Evolutionary conservation across 1,139 yeast genomes (phyloP), one percentile per base, ranked within the genome.

Genomic region (Suhomyces kunorum): DNA sequence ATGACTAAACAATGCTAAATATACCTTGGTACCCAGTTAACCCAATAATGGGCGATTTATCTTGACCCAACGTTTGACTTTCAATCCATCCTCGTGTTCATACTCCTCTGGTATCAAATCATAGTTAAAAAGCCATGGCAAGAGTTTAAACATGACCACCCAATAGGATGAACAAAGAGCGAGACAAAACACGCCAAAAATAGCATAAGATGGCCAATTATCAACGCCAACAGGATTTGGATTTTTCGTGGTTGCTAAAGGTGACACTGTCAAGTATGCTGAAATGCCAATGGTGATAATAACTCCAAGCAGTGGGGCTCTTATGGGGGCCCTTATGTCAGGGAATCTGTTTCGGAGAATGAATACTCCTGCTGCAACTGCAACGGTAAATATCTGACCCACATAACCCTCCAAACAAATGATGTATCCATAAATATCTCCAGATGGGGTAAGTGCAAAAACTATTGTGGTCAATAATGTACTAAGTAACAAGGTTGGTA

Each of bases 391-490:
- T 5, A 80, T 48, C 48, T 77, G 81, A 27, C 63, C 67, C 14
- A 92, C 90, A 53, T 84, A 85, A 2, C 90, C 83, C 55, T 84
- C 87, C 53, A 85, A 66, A 47, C 87, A 81, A 50, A 85, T 69
- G 52, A 87, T 79, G 54, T 85, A 84, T 53, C 82, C 81, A 66
- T 85, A 87, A 25, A 89, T 83, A 54, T 85, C 92, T 15, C 89
- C 90, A 20, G 82, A 78, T 8, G 92, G 90, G 22, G 87, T 82
- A 2, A 81, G 76, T 2, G 80, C 52, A 43, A 85, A 68, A n/a
- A 85, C 55, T 3, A 57, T 13, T 0, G 70, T 61, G 2, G 74
- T 59, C 11, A 71, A 48, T 2, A 49, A 24, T 14, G 67, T 58
- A 45, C 74, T 65, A 63, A 57, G 77, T 49, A 53, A 28, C 23